phyloP scores from a whole-genome alignment of 306 rosid genomes.

The Corylus heterophylla region DNA sequence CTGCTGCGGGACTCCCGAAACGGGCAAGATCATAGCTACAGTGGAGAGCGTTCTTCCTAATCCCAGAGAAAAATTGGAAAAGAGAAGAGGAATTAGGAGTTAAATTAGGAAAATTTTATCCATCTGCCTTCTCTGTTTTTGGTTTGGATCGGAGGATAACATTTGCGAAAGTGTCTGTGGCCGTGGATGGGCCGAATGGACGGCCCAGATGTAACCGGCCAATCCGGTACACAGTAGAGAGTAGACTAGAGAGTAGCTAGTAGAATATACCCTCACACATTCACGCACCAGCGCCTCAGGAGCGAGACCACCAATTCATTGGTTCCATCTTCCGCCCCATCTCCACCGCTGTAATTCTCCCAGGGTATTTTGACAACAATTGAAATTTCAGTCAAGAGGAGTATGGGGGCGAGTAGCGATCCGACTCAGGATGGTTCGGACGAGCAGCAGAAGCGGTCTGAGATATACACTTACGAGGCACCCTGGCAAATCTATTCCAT shows the following conservation, averaged over 20 bases:
- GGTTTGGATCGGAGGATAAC: neutral
- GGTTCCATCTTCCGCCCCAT: neutral
- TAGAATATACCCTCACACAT: neutral
- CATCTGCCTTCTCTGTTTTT: no score
- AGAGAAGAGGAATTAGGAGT: neutral
- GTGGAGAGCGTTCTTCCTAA: no score
- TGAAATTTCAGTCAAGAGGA: neutral
- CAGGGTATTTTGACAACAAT: neutral
- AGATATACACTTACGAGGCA: conserved; percentile 96
- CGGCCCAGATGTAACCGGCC: neutral
- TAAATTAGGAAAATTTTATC: neutral
- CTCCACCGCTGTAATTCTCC: neutral
- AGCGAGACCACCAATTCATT: neutral
- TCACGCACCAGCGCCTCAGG: neutral
- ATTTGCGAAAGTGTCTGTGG: neutral
- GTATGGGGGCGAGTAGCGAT: conserved; percentile 79
- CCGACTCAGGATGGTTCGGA: conserved; percentile 77
- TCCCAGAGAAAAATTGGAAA: no score
- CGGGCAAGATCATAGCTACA: neutral
- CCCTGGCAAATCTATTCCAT: conserved; percentile 97
- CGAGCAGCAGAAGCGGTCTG: conserved; percentile 95
- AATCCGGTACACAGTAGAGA: neutral
- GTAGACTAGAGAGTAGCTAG: neutral
- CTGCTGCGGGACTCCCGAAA: neutral
- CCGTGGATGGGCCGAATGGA: neutral